Evolutionary conservation across 1,284 basidiomycete genomes (phyloP).

Genomic region (Apiotrichum brassicae): DNA sequence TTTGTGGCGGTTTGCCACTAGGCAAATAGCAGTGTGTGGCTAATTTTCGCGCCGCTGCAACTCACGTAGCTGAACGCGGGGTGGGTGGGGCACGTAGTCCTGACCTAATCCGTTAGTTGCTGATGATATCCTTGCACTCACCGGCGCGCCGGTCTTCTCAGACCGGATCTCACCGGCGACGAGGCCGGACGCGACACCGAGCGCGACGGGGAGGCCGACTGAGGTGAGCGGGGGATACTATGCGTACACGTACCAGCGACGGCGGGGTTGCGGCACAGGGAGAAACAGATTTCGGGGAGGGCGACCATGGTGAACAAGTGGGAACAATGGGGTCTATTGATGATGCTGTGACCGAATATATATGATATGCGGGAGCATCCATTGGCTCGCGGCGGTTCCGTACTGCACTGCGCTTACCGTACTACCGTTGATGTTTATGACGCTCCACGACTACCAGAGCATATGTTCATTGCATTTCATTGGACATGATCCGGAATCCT

Average conservation of each 20-base stretch:
- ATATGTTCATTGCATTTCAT: too few relatives aligned
- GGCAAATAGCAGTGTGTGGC: neutral
- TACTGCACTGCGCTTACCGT: too few relatives aligned
- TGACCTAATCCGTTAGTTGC: neutral
- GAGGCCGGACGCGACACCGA: conserved; percentile 55
- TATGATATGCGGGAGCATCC: too few relatives aligned
- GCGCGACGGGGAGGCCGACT: conserved; percentile 57
- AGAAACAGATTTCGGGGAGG: conserved; percentile 51
- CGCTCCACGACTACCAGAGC: too few relatives aligned
- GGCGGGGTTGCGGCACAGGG: conserved; percentile 56
- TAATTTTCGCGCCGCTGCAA: too few relatives aligned
- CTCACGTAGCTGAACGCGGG: conserved; percentile 11
- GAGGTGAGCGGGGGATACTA: neutral
- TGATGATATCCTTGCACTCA: neutral
- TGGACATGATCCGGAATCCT: too few relatives aligned
- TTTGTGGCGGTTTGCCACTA: neutral
- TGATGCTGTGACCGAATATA: too few relatives aligned
- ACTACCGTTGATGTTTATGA: too few relatives aligned
- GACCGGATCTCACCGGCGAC: conserved; percentile 36
- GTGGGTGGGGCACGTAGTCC: conserved; percentile 7
- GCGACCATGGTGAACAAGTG: conserved; percentile 45
- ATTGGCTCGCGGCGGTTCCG: too few relatives aligned
- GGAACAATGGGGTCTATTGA: too few relatives aligned
- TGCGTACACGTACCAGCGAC: conserved; percentile 47
- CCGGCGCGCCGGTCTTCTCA: conserved; percentile 3